Evolutionary conservation across 371 early-diverging fungal genomes (phyloP), one percentile per base, ranked within the genome.

Genomic region (Mucor lusitanicus): DNA sequence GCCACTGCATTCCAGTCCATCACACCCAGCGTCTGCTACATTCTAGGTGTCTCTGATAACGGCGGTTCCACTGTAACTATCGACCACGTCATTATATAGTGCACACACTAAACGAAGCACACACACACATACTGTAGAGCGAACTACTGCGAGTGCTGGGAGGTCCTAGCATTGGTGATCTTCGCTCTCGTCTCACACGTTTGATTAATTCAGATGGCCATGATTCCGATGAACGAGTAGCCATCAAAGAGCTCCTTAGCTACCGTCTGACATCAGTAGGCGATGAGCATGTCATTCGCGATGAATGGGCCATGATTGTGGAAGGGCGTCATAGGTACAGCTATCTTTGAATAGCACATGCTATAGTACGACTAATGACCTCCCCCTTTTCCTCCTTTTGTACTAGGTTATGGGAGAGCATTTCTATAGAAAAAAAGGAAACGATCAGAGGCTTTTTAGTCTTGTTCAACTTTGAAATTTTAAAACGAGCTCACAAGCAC

Each of bases 11-110:
- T 91, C 48, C 88, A 87, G 68, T 63, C 73, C 39, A 74, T 85
- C 85, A 65, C 71, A 44, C 88, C 28, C 76, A 86, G 87, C 65
- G 85, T 88, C 32, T 85, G 88, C 65, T 90, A 91, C 70, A 78
- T 89, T 21, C 70, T 92, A 63, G 90, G 90, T 40, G 85, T 92
- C n/a, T 85, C 87, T 28, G 92, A 92, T 65, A 90, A 92, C 67
- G 92, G 91, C 44, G 88, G 85, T 15, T 87, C 85, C 1, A 86
- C 87, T 32, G 84, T 83, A 65, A 53, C 21, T 25, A 35, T 1
- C 44, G 13, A 0, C 15, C 7, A 7, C n/a, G 28, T 4, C 27
- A 44, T 17, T 8, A 17, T n/a, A 33, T 30, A 39, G 4, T 13
- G 35, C 17, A 28, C 3, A 39, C 17, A 40, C 40, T 40, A 40